Base-by-base conservation (phyloP, 345 rosid species). In the Melaleuca quinquenervia region DNA sequence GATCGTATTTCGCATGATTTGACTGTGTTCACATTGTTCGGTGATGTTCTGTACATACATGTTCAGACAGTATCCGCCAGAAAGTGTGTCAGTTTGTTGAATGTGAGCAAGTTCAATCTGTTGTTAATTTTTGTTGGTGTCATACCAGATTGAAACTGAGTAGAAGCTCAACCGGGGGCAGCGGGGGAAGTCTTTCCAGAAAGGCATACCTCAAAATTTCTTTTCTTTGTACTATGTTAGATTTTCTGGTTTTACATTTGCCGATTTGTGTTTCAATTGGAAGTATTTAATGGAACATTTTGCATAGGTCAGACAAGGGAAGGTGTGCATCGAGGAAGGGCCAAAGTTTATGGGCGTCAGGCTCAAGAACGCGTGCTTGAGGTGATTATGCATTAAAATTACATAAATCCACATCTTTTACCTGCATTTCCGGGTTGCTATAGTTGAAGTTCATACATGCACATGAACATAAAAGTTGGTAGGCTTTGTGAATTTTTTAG, bases 281-380 rank as follows among this genome's bases (percentile, higher is more conserved):
- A 55, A 85, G 70, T 74, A 13, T 83, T 26, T 44, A 21, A 56
- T 89, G 45, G 50, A 48, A 86, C 88, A 32, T 90, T 89, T 88
- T 52, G 82, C 85, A 3, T 90, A 26, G 86, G 87, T 85, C 89
- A 93, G 95, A 75, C 90, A 82, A 82, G 88, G 88, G 90, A 90
- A 86, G 83, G 90, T 52, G 82, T 78, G 51, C 88, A 60, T 86
- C 85, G 49, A 85, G 84, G 50, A 83, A 86, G 85, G 80, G 26
- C 91, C 76, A 82, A 84, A 83, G 95, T 89, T 82, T 90, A 90
- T 86, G 90, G 90, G 88, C 91, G 84, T 84, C 92, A 90, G 82
- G 89, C 96, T 84, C 90, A 88, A 83, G 93, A 94, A 82, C 92
- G 92, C 6, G 91, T 94, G 55, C 91, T 93, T 60, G 92, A 96